Evolutionary conservation across 1,139 yeast species (phyloP).

Genomic region (Pichia norvegensis): DNA sequence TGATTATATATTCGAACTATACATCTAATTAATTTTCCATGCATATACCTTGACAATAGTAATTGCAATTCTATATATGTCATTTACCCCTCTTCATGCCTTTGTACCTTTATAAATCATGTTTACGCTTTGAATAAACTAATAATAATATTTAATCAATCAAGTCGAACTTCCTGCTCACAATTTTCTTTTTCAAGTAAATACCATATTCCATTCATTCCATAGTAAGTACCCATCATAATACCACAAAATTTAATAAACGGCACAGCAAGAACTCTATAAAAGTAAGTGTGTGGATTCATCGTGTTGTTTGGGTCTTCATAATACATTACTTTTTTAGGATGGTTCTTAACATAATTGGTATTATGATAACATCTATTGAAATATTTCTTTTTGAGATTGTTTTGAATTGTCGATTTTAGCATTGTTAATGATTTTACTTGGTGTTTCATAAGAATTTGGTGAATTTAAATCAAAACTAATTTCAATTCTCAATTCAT

Average conservation of each 20-base stretch:
- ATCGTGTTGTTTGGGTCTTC: conserved; percentile 19
- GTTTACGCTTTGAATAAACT: conserved; percentile 12
- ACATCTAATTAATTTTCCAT: neutral
- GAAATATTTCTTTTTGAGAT: no score
- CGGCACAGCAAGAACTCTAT: conserved; percentile 37
- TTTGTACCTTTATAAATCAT: neutral
- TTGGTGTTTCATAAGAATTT: no score
- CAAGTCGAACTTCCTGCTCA: neutral
- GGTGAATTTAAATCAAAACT: no score
- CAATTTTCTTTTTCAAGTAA: conserved; percentile 29
- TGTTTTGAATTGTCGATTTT: neutral
- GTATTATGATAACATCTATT: neutral
- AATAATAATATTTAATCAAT: neutral
- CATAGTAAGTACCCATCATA: conserved; percentile 37
- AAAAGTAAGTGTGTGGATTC: conserved; percentile 31
- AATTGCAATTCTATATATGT: neutral
- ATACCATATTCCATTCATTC: conserved; percentile 34
- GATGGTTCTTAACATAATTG: neutral
- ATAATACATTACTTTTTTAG: conserved; percentile 9
- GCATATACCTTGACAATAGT: neutral
- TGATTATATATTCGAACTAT: conserved; percentile 11
- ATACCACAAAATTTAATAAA: conserved; percentile 34
- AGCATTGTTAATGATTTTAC: neutral
- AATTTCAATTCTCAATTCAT: no score
- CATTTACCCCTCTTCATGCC: neutral